Base-by-base conservation (phyloP, 1,139 yeast genomes). In the Zygoascus meyerae region DNA sequence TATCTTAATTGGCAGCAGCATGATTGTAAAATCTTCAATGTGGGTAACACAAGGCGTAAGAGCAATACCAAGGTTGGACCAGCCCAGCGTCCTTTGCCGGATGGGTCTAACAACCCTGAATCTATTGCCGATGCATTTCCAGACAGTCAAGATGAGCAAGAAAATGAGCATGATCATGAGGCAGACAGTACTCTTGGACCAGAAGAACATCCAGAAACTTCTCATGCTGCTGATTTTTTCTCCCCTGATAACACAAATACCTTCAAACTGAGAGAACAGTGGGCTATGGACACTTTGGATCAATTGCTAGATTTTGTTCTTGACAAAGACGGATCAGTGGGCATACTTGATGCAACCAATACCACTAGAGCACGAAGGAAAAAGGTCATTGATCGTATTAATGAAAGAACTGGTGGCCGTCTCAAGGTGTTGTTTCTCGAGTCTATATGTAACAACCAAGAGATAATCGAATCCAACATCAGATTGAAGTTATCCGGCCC, bases 201-300 rank as follows among this genome's bases (percentile, higher is more conserved):
- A 14, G 32, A 35, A 5, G 42, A 36, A 12, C 41, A 14, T 14
- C 36, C 34, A 8, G 51, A 31, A 2, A 45, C 49, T 7, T 32
- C 46, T 12, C 58, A 87, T 56, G 77, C 78, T 50, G 96, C 97
- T 0, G 83, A 77, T 51, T 92, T 92, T 63, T 92, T 92, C 68
- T 78, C 84, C 38, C 97, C 97, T 0, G 81, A 79, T 51, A 89
- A 92, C 62, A 68, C 72, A 41, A 71, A 77, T 31, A 79, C 84
- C 21, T 79, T 79, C 11, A 71, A 75, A 28, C 70, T 89, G 44
- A 75, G 97, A 52, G 97, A 92, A 57, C 79, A 83, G 63, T 90
- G 97, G 97, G 98, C 98, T 0, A 82, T 85, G 81, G 96, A 90
- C 55, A 92, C 97, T 0, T 70, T 92, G 50, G 95, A 87, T 52